Percentiles rank a stretch among this genome's conserved stretches.
These are phyloP conservation scores for Quaeritorhiza haematococci DNA, from an alignment of 371 early-diverging fungal genomes.

Conservation along the genomic window DNA sequence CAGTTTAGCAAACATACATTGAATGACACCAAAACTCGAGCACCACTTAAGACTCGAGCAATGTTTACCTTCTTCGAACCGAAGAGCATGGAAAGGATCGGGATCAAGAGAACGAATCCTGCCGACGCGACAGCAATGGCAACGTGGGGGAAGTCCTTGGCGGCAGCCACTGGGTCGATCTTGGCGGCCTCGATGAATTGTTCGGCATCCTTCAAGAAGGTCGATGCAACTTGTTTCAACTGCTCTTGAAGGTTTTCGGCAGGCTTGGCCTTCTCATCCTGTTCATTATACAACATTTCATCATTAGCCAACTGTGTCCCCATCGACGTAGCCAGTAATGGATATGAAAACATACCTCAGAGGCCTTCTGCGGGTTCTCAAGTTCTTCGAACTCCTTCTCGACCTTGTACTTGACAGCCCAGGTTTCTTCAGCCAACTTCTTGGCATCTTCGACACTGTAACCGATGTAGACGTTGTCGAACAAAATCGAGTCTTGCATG, in stretches of 20 bases:
- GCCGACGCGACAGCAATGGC: conserved; percentile 37
- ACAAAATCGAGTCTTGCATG: conserved; percentile 86
- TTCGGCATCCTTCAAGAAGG: neutral
- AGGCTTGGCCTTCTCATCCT: neutral
- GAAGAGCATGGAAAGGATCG: conserved; percentile 10
- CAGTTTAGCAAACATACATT: neutral
- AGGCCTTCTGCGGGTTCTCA: conserved; percentile 37
- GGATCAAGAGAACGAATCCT: conserved; percentile 27
- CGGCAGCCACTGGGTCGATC: conserved; percentile 46
- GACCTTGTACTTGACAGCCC: conserved; percentile 45
- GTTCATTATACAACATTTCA: neutral
- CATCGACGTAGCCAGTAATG: neutral
- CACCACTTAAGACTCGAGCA: conserved; percentile 1
- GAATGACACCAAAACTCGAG: neutral
- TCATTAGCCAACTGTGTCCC: neutral
- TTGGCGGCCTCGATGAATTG: conserved; percentile 36
- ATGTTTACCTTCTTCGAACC: conserved; percentile 21
- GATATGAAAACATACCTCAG: conserved; percentile 12
- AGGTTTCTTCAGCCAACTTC: conserved; percentile 64
- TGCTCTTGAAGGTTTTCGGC: conserved; percentile 15
- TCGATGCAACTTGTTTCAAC: neutral
- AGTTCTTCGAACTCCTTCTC: conserved; percentile 50
- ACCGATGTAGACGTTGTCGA: conserved; percentile 86
- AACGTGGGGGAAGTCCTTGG: conserved; percentile 44
- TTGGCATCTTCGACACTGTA: conserved; percentile 60